Evolutionary conservation across 495 filamentous ascomycete genomes (phyloP), one percentile per base, ranked within the genome.

Genomic region (Penicillium alfredii): DNA sequence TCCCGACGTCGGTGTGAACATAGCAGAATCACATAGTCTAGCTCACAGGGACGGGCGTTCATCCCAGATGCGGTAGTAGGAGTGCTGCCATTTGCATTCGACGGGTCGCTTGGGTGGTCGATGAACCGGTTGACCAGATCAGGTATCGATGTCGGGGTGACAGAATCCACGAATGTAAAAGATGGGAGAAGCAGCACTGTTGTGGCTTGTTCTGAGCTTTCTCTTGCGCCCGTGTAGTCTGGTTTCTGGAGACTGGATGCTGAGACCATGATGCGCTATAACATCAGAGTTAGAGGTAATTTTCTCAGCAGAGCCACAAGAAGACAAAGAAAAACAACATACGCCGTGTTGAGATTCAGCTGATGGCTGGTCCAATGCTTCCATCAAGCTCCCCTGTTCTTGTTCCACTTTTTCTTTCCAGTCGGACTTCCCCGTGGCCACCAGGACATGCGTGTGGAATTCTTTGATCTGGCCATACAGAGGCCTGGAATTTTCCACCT

Each of bases 1-100:
- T 98, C 92, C 39, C 90, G 83, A 27, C 84, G 87, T 47, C 72
- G 77, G 57, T 98, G 92, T 5, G 86, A 93, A 68, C 92, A 97
- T 26, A 98, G 76, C n/a, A 98, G 78, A 46, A 98, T 83, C 27
- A 96, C 73, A 46, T 81, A 84, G 44, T 78, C 72, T 61, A 96
- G 87, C 8, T 82, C 79, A 38, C 79, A 92, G 1, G 82, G 74
- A 2, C 80, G 78, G 6, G 78, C 71, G 17, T 61, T 44, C 25
- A 65, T 45, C 11, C 30, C 68, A 6, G 55, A 38, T 42, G 29
- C 33, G 13, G 39, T 27, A 20, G 63, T 24, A 20, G 55, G 55
- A 8, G 8, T n/a, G 5, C 21, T 52, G 11, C 48, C 13, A 84
- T 63, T 10, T 73, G 74, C 14, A 72, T 71, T 8, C 63, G 74